phyloP scores from a whole-genome alignment of 495 filamentous ascomycete genomes.

The Rostrohypoxylon terebratum region DNA sequence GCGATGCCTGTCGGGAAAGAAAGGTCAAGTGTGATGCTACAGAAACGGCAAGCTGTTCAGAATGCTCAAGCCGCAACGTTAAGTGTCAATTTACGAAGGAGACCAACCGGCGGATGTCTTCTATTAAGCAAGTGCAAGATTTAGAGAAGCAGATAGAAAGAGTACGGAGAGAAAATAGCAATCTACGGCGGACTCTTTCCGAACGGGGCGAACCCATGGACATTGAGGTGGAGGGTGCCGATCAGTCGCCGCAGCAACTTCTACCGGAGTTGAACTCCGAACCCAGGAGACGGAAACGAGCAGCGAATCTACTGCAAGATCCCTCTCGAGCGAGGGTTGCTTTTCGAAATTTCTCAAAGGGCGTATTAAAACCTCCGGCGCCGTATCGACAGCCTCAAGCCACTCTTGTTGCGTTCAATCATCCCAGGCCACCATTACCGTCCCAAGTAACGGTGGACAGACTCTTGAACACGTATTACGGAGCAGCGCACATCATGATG shows the following conservation, averaged over 20 bases:
- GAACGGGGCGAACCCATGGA: slow-evolving; percentile 68
- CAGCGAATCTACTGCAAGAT: slow-evolving; percentile 69
- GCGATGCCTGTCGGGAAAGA: slow-evolving; percentile 95
- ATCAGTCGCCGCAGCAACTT: slow-evolving; percentile 71
- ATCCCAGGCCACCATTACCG: slow-evolving; percentile 73
- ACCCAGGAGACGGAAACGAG: slow-evolving; percentile 69
- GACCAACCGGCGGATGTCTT: slow-evolving; percentile 98
- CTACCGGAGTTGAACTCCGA: slow-evolving; percentile 74
- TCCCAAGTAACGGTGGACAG: slow-evolving; percentile 76
- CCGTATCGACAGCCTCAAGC: slow-evolving; percentile 71
- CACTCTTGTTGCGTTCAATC: slow-evolving; percentile 61
- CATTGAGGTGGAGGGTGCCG: slow-evolving; percentile 67
- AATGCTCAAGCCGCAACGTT: slow-evolving; percentile 93
- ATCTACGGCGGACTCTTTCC: slow-evolving; percentile 70
- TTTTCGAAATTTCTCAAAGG: slow-evolving; percentile 77
- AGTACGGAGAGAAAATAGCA: slow-evolving; percentile 77
- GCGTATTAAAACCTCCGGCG: slow-evolving; percentile 84
- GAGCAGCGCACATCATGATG: slow-evolving; percentile 78
- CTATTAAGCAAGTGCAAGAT: slow-evolving; percentile 99
- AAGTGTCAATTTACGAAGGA: slow-evolving; percentile 99
- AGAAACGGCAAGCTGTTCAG: slow-evolving; percentile 93
- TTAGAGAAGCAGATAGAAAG: slow-evolving; percentile 88
- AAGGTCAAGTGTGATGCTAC: slow-evolving; percentile 99
- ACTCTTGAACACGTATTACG: slow-evolving; percentile 80
- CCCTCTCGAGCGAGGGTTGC: slow-evolving; percentile 77